Evolutionary conservation across 2,329 filamentous ascomycete species (phyloP).

Genomic region (Clonostachys solani): DNA sequence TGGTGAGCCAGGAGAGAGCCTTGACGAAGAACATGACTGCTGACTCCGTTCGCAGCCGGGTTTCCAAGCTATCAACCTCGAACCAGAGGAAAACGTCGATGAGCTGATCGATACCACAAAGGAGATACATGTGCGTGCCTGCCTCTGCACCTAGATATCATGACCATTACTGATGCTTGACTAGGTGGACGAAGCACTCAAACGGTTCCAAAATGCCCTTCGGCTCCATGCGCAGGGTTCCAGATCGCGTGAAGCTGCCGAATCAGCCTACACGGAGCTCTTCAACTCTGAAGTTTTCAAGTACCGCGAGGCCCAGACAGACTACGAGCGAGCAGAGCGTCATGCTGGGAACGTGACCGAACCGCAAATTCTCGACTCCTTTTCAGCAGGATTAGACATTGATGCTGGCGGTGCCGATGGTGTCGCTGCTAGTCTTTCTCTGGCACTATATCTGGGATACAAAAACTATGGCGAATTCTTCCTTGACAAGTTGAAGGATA

Average conservation of each 20-base stretch:
- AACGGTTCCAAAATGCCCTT: slow-evolving; percentile 86
- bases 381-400: slow-evolving; percentile 46
- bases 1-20: not conserved
- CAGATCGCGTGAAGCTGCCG: slow-evolving; percentile 68
- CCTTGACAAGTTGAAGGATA: slow-evolving; percentile 56
- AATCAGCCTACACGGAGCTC: slow-evolving; percentile 75
- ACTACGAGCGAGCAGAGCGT: slow-evolving; percentile 69
- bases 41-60: slow-evolving; percentile 38
- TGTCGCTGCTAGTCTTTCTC: slow-evolving; percentile 75
- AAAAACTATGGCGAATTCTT: slow-evolving; percentile 94
- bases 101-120: slow-evolving; percentile 94
- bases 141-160: not conserved
- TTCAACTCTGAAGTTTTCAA: slow-evolving; percentile 93
- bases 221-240: slow-evolving; percentile 89
- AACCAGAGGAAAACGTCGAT: slow-evolving; percentile 84
- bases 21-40: slow-evolving; percentile 1
- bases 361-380: slow-evolving; percentile 38
- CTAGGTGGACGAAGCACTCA: slow-evolving; percentile 89
- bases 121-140: slow-evolving; percentile 66
- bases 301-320: slow-evolving; percentile 81
- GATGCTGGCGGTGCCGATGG: slow-evolving; percentile 64
- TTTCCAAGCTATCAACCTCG: slow-evolving; percentile 89
- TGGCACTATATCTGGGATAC: slow-evolving; percentile 88
- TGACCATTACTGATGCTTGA: not conserved
- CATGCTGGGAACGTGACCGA: slow-evolving; percentile 39